Conservation (phyloP, 495 filamentous ascomycete species). For the Clohesyomyces aquaticus region DNA sequence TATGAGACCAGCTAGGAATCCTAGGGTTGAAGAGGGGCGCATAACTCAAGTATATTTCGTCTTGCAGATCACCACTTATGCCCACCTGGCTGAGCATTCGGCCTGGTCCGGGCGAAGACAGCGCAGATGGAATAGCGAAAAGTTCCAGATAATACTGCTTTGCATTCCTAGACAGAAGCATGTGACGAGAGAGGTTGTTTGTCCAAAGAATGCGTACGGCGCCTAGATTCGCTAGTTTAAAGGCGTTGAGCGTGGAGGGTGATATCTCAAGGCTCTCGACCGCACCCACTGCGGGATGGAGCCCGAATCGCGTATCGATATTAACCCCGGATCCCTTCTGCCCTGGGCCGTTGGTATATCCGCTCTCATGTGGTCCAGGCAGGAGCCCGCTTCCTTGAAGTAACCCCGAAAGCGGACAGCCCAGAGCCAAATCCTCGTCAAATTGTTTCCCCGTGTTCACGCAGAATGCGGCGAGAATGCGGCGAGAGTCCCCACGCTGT, state of each 20-base stretch:
- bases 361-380: background rate
- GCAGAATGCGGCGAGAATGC: background rate
- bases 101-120: background rate
- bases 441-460: background rate
- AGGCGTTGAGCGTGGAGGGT: background rate
- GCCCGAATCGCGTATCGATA: background rate
- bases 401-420: background rate
- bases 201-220: conserved; percentile 1
- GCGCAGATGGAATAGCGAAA: background rate
- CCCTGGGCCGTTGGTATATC: background rate
- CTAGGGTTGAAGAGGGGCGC: conserved; percentile 4
- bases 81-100: background rate
- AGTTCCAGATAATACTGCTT: conserved; percentile 4
- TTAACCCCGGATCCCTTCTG: background rate
- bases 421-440: background rate
- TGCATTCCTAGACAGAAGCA: background rate
- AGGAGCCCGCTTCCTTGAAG: conserved; percentile 1
- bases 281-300: background rate
- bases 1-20: background rate
- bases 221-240: background rate
- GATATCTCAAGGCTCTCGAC: background rate
- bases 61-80: background rate
- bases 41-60: background rate
- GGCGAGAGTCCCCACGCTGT: background rate
- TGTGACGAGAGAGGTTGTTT: conserved; percentile 2